A percentile compares a stretch with the other conserved stretches of the same genome.
These are phyloP conservation scores for Rosa rugosa DNA, from an alignment of 306 rosid genomes.

Conservation along the genomic window DNA sequence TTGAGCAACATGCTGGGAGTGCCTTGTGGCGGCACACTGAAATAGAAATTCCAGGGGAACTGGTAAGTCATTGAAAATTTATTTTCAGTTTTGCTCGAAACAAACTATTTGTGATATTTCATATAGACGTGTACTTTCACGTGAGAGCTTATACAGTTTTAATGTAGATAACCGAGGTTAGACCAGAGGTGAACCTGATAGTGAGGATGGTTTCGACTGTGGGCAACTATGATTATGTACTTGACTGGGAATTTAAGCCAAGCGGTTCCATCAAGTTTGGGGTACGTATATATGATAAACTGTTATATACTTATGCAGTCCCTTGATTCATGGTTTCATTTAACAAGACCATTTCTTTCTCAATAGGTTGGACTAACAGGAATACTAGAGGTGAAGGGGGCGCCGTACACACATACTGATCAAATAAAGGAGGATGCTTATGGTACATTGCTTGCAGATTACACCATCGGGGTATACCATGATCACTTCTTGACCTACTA, in stretches of 20 bases:
- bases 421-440: conserved; percentile 43
- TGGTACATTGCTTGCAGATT: conserved; percentile 49
- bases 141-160: background rate
- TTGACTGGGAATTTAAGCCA: conserved; percentile 68
- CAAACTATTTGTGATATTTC: background rate
- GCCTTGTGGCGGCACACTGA: conserved; percentile 77
- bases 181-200: conserved; percentile 50
- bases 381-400: conserved; percentile 43
- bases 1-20: conserved; percentile 51
- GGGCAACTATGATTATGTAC: conserved; percentile 57
- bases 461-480: conserved; percentile 60
- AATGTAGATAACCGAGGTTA: conserved; percentile 50
- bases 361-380: conserved; percentile 57
- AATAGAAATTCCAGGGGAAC: conserved; percentile 19
- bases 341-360: background rate
- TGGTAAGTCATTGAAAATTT: conserved; percentile 17
- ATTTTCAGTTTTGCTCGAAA: background rate
- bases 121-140: background rate
- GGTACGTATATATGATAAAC: conserved; percentile 36
- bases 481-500: conserved; percentile 60
- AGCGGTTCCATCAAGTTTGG: conserved; percentile 58
- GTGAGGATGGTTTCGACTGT: conserved; percentile 55
- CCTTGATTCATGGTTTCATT: background rate
- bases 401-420: conserved; percentile 35
- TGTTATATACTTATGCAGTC: background rate